Evolutionary conservation across 2,329 filamentous ascomycete species (phyloP).

Genomic region (Pseudovirgaria hyperparasitica): DNA sequence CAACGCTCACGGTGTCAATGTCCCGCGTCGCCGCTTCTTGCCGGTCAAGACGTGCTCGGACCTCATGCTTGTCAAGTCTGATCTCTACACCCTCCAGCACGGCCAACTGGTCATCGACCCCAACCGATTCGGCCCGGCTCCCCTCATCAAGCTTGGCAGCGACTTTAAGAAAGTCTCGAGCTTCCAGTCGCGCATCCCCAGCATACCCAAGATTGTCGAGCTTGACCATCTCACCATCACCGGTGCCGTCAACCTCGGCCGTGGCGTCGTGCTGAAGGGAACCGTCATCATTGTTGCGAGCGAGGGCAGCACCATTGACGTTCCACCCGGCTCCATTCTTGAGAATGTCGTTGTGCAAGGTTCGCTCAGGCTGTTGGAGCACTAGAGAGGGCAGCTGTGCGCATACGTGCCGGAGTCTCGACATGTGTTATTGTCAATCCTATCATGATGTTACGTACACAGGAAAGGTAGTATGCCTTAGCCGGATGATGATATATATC

Average conservation of each 20-base stretch:
- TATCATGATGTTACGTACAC: too few species aligned
- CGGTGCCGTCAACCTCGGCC: constrained; percentile 89
- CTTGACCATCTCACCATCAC: constrained; percentile 95
- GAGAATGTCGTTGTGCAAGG: constrained; percentile 99
- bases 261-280: constrained; percentile 90
- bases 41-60: constrained; percentile 99
- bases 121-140: constrained; percentile 89
- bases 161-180: constrained; percentile 99
- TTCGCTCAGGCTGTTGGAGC: constrained; percentile 65
- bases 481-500: too few species aligned
- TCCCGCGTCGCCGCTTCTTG: constrained; percentile 93
- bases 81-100: constrained; percentile 97
- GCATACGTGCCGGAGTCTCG: too few species aligned
- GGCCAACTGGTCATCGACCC: constrained; percentile 95
- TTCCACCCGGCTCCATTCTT: constrained; percentile 89
- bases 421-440: too few species aligned
- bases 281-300: constrained; percentile 98
- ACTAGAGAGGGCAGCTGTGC: too few species aligned
- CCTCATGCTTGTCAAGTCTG: constrained; percentile 98
- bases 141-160: constrained; percentile 93
- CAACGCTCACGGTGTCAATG: constrained; percentile 98
- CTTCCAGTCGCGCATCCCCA: constrained; percentile 78
- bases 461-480: too few species aligned
- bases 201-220: constrained; percentile 83
- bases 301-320: constrained; percentile 94